These are phyloP conservation scores for Lentinula aciculospora DNA, from an alignment of 768 basidiomycete genomes.

Conservation along the genomic window DNA sequence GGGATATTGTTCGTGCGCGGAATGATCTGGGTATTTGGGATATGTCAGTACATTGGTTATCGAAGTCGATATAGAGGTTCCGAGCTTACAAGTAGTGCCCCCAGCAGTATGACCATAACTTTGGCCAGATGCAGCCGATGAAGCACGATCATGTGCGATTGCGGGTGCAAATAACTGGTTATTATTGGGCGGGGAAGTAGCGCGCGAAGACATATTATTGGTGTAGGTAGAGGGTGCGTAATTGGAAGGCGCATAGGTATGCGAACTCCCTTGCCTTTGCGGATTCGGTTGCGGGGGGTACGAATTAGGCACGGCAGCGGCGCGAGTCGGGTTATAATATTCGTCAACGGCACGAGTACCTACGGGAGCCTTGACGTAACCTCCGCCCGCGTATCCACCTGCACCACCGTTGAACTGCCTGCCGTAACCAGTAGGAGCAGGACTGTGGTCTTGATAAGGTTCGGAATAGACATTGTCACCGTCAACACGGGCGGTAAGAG, in stretches of 20 bases:
- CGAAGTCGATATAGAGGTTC: not conserved
- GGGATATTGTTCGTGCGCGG: constrained; percentile 47
- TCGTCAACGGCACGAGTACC: constrained; percentile 74
- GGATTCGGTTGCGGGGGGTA: constrained; percentile 45
- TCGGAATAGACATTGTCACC: constrained; percentile 52
- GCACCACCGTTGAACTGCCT: constrained; percentile 23
- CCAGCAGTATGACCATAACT: constrained; percentile 51
- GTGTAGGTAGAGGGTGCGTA: constrained; percentile 32
- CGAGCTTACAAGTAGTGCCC: constrained; percentile 47
- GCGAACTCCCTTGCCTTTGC: constrained; percentile 31
- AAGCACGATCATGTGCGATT: not conserved
- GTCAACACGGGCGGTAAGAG: constrained; percentile 56
- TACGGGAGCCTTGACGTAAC: constrained; percentile 58
- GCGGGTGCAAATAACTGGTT: constrained; percentile 27
- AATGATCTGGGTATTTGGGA: constrained; percentile 48
- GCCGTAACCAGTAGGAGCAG: constrained; percentile 20
- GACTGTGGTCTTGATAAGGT: constrained; percentile 24
- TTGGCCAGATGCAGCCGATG: constrained; percentile 22
- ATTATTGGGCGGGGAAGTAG: constrained; percentile 12
- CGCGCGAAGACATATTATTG: constrained; percentile 9
- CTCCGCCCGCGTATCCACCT: constrained; percentile 36
- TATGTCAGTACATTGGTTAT: not conserved
- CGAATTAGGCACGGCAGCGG: constrained; percentile 13
- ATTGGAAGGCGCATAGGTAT: constrained; percentile 32
- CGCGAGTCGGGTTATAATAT: constrained; percentile 47